Evolutionary conservation across 495 filamentous ascomycete species (phyloP).

Genomic region (Penicillium roqueforti): DNA sequence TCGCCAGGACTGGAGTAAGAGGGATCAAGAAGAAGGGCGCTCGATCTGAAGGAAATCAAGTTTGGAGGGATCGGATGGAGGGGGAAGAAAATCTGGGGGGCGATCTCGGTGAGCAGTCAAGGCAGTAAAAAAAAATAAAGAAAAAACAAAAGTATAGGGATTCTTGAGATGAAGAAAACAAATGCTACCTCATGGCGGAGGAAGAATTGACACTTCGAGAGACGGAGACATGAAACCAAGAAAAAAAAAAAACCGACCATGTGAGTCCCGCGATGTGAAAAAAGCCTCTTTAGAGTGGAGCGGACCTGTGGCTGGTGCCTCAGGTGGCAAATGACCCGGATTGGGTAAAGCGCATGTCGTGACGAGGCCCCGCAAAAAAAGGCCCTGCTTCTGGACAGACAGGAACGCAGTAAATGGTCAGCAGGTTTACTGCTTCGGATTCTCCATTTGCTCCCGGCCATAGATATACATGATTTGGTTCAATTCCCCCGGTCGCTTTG

Average conservation of each 20-base stretch:
- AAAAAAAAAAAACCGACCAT: constrained; percentile 20
- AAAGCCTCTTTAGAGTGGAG: constrained; percentile 36
- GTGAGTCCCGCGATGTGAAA: constrained; percentile 37
- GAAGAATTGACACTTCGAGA: constrained; percentile 16
- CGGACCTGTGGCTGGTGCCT: constrained; percentile 10
- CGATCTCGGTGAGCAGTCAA: constrained; percentile 22
- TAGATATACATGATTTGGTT: constrained; percentile 9
- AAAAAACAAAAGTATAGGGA: constrained; percentile 14
- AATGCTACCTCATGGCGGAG: constrained; percentile 40
- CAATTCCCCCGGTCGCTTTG: neutral
- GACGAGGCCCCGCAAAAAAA: constrained; percentile 16
- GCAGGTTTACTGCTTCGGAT: constrained; percentile 4
- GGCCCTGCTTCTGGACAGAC: constrained; percentile 4
- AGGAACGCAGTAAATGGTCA: constrained; percentile 7
- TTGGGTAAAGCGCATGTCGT: constrained; percentile 29
- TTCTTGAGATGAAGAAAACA: constrained; percentile 18
- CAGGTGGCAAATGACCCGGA: constrained; percentile 26
- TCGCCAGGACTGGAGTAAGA: constrained; percentile 3
- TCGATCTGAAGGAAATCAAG: constrained; percentile 27
- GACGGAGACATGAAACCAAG: constrained; percentile 20
- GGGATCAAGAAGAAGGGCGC: constrained; percentile 14
- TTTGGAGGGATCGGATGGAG: constrained; percentile 29
- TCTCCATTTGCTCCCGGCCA: constrained; percentile 6
- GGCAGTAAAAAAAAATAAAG: constrained; percentile 8
- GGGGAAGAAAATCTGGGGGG: constrained; percentile 37